Conservation (phyloP, 2,329 filamentous ascomycete species). For the Zymoseptoria tritici region DNA sequence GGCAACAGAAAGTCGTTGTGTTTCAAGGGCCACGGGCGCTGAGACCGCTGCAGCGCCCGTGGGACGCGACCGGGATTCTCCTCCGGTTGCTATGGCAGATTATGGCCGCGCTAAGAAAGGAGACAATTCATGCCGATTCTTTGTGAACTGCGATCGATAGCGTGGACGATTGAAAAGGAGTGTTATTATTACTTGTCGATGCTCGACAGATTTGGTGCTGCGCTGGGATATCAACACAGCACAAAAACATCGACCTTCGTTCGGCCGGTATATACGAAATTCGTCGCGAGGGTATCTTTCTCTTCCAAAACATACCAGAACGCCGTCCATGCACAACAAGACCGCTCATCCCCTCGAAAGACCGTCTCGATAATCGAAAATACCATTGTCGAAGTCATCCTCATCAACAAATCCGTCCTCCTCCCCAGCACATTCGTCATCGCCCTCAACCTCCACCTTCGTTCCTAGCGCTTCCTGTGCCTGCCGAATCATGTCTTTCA, state of each 20-base stretch:
- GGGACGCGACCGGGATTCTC: neutral
- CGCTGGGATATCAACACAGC: neutral
- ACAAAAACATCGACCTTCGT: neutral
- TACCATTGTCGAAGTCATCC: neutral
- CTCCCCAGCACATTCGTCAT: constrained; percentile 12
- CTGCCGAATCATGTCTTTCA: constrained; percentile 82
- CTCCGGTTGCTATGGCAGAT: neutral
- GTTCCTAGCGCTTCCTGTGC: constrained; percentile 73
- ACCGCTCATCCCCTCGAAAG: neutral
- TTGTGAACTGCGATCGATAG: neutral
- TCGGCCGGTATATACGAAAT: neutral
- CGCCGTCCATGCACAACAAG: neutral
- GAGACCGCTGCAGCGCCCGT: neutral
- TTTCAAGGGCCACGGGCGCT: neutral
- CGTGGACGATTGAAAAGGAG: neutral
- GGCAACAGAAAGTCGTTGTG: neutral
- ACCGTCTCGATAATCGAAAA: neutral
- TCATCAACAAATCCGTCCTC: neutral
- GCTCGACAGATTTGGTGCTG: neutral
- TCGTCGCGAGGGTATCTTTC: neutral
- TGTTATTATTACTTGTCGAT: neutral
- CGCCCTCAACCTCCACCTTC: constrained; percentile 35
- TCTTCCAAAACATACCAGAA: neutral
- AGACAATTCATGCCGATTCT: neutral
- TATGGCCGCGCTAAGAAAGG: neutral